Evolutionary conservation across 2,329 filamentous ascomycete genomes (phyloP).

Genomic region (Ambrosiella cleistominuta): DNA sequence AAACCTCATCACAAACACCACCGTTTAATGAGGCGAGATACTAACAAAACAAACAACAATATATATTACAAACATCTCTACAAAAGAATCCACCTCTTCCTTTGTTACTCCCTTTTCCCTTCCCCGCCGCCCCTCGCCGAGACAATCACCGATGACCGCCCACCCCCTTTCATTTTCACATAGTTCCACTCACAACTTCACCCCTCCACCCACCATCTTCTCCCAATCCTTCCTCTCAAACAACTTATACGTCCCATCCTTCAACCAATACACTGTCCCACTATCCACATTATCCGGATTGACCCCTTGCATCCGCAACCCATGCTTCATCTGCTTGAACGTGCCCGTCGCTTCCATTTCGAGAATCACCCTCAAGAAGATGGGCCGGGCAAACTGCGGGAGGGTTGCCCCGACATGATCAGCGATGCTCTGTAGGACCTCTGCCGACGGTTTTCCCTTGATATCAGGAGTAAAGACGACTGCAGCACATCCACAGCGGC

Average conservation of each 20-base stretch:
- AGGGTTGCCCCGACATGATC: constrained; percentile 38
- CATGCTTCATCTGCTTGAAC: constrained; percentile 74
- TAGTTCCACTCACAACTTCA: constrained; percentile 39
- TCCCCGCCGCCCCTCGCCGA: no score
- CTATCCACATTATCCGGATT: constrained; percentile 31
- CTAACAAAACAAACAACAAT: no score
- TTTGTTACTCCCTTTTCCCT: background rate
- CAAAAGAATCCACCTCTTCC: background rate
- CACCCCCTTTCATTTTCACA: no score
- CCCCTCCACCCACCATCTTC: constrained; percentile 44
- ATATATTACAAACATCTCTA: background rate
- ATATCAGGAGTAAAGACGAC: constrained; percentile 35
- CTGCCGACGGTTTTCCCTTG: constrained; percentile 24
- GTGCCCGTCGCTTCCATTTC: constrained; percentile 57
- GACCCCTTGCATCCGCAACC: constrained; percentile 55
- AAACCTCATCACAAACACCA: no score
- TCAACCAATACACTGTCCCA: constrained; percentile 47
- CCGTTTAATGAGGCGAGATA: no score
- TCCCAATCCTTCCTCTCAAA: constrained; percentile 56
- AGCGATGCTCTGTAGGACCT: constrained; percentile 41
- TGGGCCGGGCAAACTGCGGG: constrained; percentile 57
- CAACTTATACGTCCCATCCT: constrained; percentile 44
- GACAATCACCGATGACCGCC: background rate
- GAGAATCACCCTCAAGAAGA: constrained; percentile 55
- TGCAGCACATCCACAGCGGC: constrained; percentile 66